phyloP scores from a whole-genome alignment of 2,329 filamentous ascomycete genomes.

The Sporothrix brasiliensis region DNA sequence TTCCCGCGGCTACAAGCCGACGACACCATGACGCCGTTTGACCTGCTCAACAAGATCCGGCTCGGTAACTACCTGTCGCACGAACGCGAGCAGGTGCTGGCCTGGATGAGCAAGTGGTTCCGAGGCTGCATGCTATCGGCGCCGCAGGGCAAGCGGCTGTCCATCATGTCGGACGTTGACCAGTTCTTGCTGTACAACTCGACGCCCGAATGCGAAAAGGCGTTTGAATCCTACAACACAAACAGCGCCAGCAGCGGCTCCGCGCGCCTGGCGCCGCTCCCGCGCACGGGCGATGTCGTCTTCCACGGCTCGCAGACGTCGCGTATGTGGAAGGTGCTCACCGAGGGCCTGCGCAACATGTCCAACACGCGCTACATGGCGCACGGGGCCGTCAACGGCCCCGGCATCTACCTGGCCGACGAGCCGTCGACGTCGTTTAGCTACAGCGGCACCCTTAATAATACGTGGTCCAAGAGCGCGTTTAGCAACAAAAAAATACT shows the following conservation, averaged over 20 bases:
- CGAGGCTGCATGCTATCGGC: constrained; percentile 37
- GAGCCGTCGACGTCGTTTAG: constrained; percentile 33
- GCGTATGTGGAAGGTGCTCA: constrained; percentile 37
- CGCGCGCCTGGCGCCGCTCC: not conserved
- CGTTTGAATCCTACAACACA: constrained; percentile 30
- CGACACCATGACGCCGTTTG: constrained; percentile 28
- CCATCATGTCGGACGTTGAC: constrained; percentile 35
- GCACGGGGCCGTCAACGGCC: constrained; percentile 32
- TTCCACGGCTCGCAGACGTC: constrained; percentile 36
- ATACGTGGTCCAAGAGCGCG: constrained; percentile 33
- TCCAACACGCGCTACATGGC: constrained; percentile 34
- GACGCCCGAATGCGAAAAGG: constrained; percentile 35
- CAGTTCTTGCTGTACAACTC: constrained; percentile 39
- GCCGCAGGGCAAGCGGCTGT: constrained; percentile 34
- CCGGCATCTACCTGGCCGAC: constrained; percentile 36
- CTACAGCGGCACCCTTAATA: constrained; percentile 31
- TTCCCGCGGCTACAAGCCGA: constrained; percentile 35
- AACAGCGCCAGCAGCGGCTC: not conserved
- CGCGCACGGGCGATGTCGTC: constrained; percentile 31
- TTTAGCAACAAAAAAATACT: constrained; percentile 33
- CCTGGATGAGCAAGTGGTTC: constrained; percentile 38
- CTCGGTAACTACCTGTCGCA: not conserved
- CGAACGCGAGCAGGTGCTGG: constrained; percentile 35
- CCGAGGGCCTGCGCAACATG: constrained; percentile 37
- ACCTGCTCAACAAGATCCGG: constrained; percentile 35